Base-by-base conservation (phyloP, 768 basidiomycete species). In the Lanmaoa pseudosensibilis region DNA sequence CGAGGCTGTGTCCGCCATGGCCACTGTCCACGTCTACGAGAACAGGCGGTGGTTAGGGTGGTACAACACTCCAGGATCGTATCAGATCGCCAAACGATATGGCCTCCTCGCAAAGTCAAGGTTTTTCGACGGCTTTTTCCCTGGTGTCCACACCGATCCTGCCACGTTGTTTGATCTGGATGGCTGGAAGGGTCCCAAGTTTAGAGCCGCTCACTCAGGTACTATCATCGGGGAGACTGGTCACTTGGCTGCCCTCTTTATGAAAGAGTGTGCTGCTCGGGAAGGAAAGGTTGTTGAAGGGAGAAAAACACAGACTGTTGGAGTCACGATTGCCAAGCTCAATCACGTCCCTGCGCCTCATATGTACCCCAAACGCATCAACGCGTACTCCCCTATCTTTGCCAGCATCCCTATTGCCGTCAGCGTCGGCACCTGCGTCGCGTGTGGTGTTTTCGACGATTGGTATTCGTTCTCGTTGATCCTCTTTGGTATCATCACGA, bases 1-100 rank as follows among this genome's bases (percentile, higher is more conserved):
- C 13, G 74, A 75, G 38, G 74, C 74, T 8, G 65, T 76, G 6
- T 67, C 75, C 1, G 72, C 75, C 21, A 75, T 76, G 70, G 67
- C 69, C 1, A 73, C 73, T 2, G 67, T 76, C 15, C 75, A 75
- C 46, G 55, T 76, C 18, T 72, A 67, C 52, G 62, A 66, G 50
- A 65, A 66, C 9, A 68, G 72, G 45, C 67, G 58, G 27, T 75
- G 66, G 70, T 38, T 76, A 15, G 74, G 74, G 6, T 76, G 73
- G 70, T 76, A 75, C 38, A 75, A 76, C 38, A 61, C 75, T 12
- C 74, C 74, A 3, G 74, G 74, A 15, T 72, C 74, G 12, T 74
- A 72, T 52, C 55, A 60, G 23, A 66, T 76, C 10, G 75, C 72
- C 10, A 75, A 65, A 53, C 64, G 67, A 38, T 75, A 71, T 9